Conservation (phyloP, 2,329 filamentous ascomycete genomes). For the Dactylonectria estremocensis region DNA sequence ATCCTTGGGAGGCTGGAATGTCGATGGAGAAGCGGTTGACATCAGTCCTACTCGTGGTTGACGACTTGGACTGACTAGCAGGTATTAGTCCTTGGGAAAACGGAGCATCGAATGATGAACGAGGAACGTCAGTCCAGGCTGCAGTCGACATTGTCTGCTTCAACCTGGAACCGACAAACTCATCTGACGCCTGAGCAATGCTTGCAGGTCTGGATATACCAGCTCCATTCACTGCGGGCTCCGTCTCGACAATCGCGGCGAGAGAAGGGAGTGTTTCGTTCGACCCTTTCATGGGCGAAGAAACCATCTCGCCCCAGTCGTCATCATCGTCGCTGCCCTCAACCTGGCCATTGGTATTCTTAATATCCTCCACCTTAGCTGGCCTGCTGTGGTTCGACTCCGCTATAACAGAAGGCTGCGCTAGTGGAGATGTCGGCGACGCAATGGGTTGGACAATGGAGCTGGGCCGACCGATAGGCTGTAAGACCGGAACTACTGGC, state of each 20-base stretch:
- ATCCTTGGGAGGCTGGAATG: slow-evolving; percentile 24
- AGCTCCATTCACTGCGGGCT: slow-evolving; percentile 11
- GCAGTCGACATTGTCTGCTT: slow-evolving; percentile 11
- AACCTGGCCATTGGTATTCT: neutral
- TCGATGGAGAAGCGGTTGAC: slow-evolving; percentile 16
- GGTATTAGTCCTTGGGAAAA: slow-evolving; percentile 22
- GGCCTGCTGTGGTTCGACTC: slow-evolving; percentile 26
- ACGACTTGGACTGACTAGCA: slow-evolving; percentile 38
- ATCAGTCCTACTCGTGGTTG: slow-evolving; percentile 33
- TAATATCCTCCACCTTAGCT: neutral
- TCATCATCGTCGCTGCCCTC: slow-evolving; percentile 61
- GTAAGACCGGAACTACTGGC: slow-evolving; percentile 16
- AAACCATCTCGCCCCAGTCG: slow-evolving; percentile 75
- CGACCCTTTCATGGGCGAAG: slow-evolving; percentile 47
- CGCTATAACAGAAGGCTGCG: slow-evolving; percentile 39
- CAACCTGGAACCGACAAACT: slow-evolving; percentile 6
- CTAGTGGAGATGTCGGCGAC: slow-evolving; percentile 42
- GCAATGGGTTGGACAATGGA: neutral
- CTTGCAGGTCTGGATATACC: slow-evolving; percentile 28
- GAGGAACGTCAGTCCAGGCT: slow-evolving; percentile 16
- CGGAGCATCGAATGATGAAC: slow-evolving; percentile 31
- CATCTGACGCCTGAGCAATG: slow-evolving; percentile 27
- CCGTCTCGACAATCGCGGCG: slow-evolving; percentile 30
- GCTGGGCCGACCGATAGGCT: slow-evolving; percentile 34
- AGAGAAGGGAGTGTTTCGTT: slow-evolving; percentile 41